Evolutionary conservation across 208 protist genomes (phyloP).

Genomic region (Leishmania lainsoni): DNA sequence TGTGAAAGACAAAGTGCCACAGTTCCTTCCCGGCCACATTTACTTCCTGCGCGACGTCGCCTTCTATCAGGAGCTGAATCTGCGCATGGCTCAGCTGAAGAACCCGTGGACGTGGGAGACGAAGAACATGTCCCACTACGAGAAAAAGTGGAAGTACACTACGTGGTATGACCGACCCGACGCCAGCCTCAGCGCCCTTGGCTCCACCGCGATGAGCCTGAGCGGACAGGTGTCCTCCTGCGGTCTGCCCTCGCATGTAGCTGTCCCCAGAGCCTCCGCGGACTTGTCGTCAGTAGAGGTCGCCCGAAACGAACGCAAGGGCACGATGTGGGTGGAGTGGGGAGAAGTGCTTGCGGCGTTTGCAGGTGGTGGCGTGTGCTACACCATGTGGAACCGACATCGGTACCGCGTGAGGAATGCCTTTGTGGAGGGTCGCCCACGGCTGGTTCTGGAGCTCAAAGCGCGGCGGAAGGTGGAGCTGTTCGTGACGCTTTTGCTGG

Average conservation of each 20-base stretch:
- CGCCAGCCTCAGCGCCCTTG: conserved; percentile 25
- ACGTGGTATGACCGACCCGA: conserved; percentile 64
- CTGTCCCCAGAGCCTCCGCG: neutral
- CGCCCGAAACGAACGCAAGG: conserved; percentile 31
- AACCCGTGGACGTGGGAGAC: conserved; percentile 67
- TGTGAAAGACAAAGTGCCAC: conserved; percentile 29
- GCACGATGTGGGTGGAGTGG: conserved; percentile 84
- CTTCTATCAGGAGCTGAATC: conserved; percentile 45
- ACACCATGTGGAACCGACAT: conserved; percentile 40
- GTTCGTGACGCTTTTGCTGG: conserved; percentile 42
- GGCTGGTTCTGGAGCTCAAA: conserved; percentile 46
- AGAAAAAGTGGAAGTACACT: conserved; percentile 49
- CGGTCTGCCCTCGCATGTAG: neutral
- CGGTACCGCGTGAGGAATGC: conserved; percentile 48
- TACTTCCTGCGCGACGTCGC: conserved; percentile 67
- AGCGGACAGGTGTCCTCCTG: neutral
- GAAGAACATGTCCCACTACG: conserved; percentile 10
- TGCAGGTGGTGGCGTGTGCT: conserved; percentile 69
- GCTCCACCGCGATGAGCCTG: conserved; percentile 1
- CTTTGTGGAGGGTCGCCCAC: conserved; percentile 41
- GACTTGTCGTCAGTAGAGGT: conserved; percentile 21
- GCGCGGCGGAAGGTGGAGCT: conserved; percentile 37
- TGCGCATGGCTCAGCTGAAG: conserved; percentile 57
- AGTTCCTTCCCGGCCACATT: conserved; percentile 68
- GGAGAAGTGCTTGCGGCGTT: conserved; percentile 66